Evolutionary conservation across 1,284 basidiomycete genomes (phyloP).

Genomic region (Sanghuangporus sanghuang): DNA sequence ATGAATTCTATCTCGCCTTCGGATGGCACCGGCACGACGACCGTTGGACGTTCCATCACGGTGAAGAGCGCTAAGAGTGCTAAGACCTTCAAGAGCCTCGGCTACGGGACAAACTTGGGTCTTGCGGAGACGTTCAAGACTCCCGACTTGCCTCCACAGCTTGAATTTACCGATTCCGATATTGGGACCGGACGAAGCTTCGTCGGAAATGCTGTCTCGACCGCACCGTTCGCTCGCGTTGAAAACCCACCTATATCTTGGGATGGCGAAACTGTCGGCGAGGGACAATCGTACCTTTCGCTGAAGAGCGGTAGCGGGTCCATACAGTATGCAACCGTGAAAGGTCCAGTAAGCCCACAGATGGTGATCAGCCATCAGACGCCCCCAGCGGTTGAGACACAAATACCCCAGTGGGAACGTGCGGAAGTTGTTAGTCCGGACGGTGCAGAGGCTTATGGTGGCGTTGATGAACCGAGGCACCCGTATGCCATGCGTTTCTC

Average conservation of each 20-base stretch:
- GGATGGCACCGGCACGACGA: background rate
- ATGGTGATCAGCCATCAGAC: constrained; percentile 16
- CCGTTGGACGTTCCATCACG: constrained; percentile 17
- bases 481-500: constrained; percentile 3
- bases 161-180: constrained; percentile 18
- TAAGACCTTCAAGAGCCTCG: constrained; percentile 17
- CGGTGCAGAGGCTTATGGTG: constrained; percentile 12
- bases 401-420: constrained; percentile 11
- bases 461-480: constrained; percentile 2
- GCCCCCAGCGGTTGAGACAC: constrained; percentile 13
- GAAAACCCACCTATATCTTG: constrained; percentile 10
- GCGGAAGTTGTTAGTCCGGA: constrained; percentile 18
- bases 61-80: constrained; percentile 16
- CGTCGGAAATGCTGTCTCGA: background rate
- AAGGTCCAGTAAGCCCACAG: constrained; percentile 11
- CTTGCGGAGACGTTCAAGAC: constrained; percentile 16
- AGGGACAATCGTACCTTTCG: constrained; percentile 9
- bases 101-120: constrained; percentile 14
- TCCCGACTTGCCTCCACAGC: constrained; percentile 15
- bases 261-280: constrained; percentile 16
- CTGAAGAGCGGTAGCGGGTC: constrained; percentile 5
- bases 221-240: constrained; percentile 7
- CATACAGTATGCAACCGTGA: background rate
- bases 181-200: constrained; percentile 11
- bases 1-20: background rate